A percentile compares a stretch with the other conserved stretches of the same genome.
These are phyloP conservation scores for Perkinsus olseni DNA, from an alignment of 169 alveolate genomes.

Conservation along the genomic window DNA sequence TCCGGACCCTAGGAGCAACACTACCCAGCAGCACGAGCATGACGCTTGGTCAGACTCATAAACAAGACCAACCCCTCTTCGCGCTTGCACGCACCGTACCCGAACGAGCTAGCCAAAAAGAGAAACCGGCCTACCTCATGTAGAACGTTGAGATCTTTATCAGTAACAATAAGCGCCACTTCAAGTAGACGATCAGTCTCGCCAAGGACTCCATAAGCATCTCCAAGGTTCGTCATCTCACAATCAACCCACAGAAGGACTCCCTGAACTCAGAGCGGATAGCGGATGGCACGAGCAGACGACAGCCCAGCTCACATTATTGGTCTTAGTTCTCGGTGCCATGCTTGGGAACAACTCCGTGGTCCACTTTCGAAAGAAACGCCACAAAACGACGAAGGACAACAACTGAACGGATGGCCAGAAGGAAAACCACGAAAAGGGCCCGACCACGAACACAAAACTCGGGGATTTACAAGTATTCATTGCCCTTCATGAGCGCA, in stretches of 20 bases:
- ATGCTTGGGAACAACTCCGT: not conserved
- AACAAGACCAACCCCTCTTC: not conserved
- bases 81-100: not conserved
- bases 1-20: conserved; percentile 44
- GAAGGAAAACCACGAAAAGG: not conserved
- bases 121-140: conserved; percentile 12
- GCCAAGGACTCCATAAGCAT: not conserved
- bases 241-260: conserved; percentile 55
- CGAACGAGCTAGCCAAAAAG: not conserved
- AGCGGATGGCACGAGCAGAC: not conserved
- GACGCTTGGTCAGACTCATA: not conserved
- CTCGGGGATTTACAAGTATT: not conserved
- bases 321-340: not conserved
- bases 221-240: conserved; percentile 69
- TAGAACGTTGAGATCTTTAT: conserved; percentile 30
- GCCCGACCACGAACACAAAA: not conserved
- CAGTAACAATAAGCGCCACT: conserved; percentile 64
- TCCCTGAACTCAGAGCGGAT: not conserved
- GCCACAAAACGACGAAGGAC: not conserved
- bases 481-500: not conserved
- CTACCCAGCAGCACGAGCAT: not conserved
- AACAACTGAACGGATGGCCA: no score
- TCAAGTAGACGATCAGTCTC: conserved; percentile 50
- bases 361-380: not conserved
- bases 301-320: not conserved